Conservation (phyloP, 1,139 yeast genomes). For the Saccharomyces hybrid region DNA sequence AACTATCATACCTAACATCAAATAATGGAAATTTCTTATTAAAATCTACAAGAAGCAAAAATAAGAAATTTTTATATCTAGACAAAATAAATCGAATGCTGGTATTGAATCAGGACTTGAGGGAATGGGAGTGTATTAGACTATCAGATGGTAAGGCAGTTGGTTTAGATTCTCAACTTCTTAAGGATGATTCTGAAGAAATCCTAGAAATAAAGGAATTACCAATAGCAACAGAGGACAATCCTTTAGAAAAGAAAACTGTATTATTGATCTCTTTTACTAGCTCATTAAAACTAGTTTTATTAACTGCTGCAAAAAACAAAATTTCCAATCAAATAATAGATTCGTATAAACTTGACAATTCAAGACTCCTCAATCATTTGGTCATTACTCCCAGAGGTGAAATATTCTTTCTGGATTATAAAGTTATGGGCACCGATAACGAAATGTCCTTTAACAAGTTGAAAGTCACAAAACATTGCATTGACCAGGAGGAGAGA, state of each 20-base stretch:
- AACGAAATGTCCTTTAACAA: background rate
- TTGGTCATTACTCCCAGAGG: background rate
- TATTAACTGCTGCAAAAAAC: background rate
- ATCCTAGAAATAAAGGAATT: slow-evolving; percentile 8
- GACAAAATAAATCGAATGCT: slow-evolving; percentile 23
- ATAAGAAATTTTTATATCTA: slow-evolving; percentile 21
- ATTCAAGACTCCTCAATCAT: slow-evolving; percentile 1
- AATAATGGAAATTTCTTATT: slow-evolving; percentile 20
- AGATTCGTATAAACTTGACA: background rate
- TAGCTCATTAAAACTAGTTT: slow-evolving; percentile 11
- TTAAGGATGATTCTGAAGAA: slow-evolving; percentile 4
- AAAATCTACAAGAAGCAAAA: slow-evolving; percentile 20
- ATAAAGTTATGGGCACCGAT: background rate
- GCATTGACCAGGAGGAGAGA: background rate
- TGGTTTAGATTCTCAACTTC: slow-evolving; percentile 12
- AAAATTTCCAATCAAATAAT: background rate
- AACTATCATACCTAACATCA: slow-evolving; percentile 17
- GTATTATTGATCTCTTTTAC: slow-evolving; percentile 3
- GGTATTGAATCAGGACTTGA: slow-evolving; percentile 15
- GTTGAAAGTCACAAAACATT: background rate
- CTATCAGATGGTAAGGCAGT: slow-evolving; percentile 22
- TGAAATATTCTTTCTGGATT: background rate
- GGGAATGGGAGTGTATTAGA: slow-evolving; percentile 25
- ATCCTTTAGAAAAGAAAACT: slow-evolving; percentile 3
- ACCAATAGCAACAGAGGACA: slow-evolving; percentile 4